Evolutionary conservation across 805 yeast species (phyloP), one percentile per base, ranked within the genome.

Genomic region (Starmerella potacharoeniae): DNA sequence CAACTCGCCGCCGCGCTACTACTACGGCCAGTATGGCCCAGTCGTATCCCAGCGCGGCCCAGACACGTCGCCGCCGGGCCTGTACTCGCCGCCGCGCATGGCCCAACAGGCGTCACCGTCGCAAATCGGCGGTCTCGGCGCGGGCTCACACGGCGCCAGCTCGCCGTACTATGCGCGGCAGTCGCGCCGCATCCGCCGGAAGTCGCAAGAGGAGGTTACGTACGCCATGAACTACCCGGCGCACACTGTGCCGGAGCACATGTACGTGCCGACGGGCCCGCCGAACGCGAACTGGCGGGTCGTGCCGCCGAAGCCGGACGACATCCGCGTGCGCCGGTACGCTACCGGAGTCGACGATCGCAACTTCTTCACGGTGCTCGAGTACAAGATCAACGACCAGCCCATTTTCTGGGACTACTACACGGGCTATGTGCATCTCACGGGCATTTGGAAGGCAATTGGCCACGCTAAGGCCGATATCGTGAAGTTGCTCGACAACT

Each of bases 351-450:
- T 84, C 37, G 88, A 83, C 64, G 81, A 81, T n/a, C 75, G 93
- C 56, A 78, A 78, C 66, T 82, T 72, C 65, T 68, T 83, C 40
- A 79, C 86, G 1, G 93, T 85, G 6, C 84, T 74, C 64, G 93
- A 86, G 68, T 86, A 82, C 69, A 74, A 72, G 64, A 67, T 86
- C 55, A 82, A 82, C 61, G 79, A 76, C 56, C 84, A 85, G 62
- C 79, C 88, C 79, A 78, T 88, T 54, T 81, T 87, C 59, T 88
- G 96, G 96, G 93, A 85, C 67, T 82, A 83, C 65, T 78, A 77
- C 60, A 81, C 93, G 2, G 95, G 96, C 0, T 83, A 82, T 66
- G 95, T 88, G 10, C 95, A 86, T 63, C 75, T 88, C 51, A 88
- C 96, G 0, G 95, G 95, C 0, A 76, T 88, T 51, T 88, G 95